Evolutionary conservation across 1,284 basidiomycete genomes (phyloP).

Genomic region (Waitea zeae): DNA sequence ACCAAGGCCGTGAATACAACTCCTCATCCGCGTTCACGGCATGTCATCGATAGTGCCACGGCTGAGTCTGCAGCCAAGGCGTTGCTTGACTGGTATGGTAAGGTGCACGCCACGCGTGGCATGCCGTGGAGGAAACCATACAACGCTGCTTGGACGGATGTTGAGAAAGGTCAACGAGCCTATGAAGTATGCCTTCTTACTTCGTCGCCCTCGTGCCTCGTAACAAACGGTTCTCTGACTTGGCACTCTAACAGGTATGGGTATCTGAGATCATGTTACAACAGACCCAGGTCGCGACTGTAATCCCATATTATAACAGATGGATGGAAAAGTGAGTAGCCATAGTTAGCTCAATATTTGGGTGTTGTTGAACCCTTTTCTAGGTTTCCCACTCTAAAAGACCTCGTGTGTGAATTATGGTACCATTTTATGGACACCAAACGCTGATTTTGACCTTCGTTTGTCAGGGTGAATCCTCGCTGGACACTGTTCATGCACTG

Average conservation of each 20-base stretch:
- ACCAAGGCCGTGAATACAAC: too few relatives aligned
- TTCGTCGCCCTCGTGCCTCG: slow-evolving; percentile 3
- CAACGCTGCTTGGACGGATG: slow-evolving; percentile 26
- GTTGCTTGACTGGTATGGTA: slow-evolving; percentile 51
- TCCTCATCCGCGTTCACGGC: too few relatives aligned
- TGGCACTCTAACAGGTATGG: slow-evolving; percentile 41
- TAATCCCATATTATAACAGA: slow-evolving; percentile 76
- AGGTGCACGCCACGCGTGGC: slow-evolving; percentile 39
- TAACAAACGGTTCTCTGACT: slow-evolving; percentile 4
- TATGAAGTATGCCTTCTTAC: slow-evolving; percentile 47
- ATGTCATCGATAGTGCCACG: too few relatives aligned
- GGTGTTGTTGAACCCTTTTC: slow-evolving; percentile 1
- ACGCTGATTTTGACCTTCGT: neutral
- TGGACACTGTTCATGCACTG: slow-evolving; percentile 73
- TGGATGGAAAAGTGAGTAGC: slow-evolving; percentile 63
- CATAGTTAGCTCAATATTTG: slow-evolving; percentile 5
- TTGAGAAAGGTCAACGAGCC: slow-evolving; percentile 51
- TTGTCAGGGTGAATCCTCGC: slow-evolving; percentile 43
- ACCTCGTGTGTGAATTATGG: slow-evolving; percentile 37
- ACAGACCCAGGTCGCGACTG: slow-evolving; percentile 84
- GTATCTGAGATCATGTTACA: slow-evolving; percentile 95
- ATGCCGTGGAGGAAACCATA: slow-evolving; percentile 82
- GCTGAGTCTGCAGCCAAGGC: slow-evolving; percentile 10
- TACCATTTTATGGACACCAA: too few relatives aligned
- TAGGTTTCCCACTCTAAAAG: slow-evolving; percentile 72